Conservation (phyloP, 495 filamentous ascomycete species). For the Extremus antarcticus region DNA sequence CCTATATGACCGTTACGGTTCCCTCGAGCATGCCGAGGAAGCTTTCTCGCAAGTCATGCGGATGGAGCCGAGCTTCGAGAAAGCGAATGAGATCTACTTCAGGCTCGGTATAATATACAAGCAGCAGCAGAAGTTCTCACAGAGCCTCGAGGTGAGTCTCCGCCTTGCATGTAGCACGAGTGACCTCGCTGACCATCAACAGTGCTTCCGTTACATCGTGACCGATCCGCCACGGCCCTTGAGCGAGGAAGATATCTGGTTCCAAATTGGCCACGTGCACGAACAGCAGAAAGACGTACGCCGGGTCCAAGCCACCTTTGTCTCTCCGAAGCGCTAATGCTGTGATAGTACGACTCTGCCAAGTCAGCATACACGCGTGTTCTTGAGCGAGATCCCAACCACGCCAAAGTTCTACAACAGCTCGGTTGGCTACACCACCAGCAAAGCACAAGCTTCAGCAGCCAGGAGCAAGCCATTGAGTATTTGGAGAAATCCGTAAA, state of each 20-base stretch:
- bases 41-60: slow-evolving; percentile 98
- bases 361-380: slow-evolving; percentile 88
- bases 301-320: background rate
- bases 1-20: slow-evolving; percentile 92
- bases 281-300: slow-evolving; percentile 98
- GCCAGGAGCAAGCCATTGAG: slow-evolving; percentile 92
- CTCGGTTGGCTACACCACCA: slow-evolving; percentile 97
- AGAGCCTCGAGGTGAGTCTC: slow-evolving; percentile 72
- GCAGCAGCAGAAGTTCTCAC: slow-evolving; percentile 86
- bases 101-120: slow-evolving; percentile 98
- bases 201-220: slow-evolving; percentile 99
- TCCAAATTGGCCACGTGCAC: slow-evolving; percentile 98
- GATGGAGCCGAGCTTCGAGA: slow-evolving; percentile 97
- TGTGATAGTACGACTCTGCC: slow-evolving; percentile 71
- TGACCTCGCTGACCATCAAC: too few relatives aligned
- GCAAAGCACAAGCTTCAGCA: slow-evolving; percentile 75
- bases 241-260: slow-evolving; percentile 99
- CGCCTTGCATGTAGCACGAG: too few relatives aligned
- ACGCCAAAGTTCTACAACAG: slow-evolving; percentile 97
- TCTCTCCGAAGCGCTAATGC: slow-evolving; percentile 26
- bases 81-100: slow-evolving; percentile 99
- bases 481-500: slow-evolving; percentile 95
- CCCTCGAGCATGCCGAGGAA: slow-evolving; percentile 94
- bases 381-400: slow-evolving; percentile 86
- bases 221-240: slow-evolving; percentile 83